A percentile compares a stretch with the other conserved stretches of the same genome.
These are phyloP conservation scores for Pisolithus tinctorius DNA, from an alignment of 768 basidiomycete species.

Conservation along the genomic window DNA sequence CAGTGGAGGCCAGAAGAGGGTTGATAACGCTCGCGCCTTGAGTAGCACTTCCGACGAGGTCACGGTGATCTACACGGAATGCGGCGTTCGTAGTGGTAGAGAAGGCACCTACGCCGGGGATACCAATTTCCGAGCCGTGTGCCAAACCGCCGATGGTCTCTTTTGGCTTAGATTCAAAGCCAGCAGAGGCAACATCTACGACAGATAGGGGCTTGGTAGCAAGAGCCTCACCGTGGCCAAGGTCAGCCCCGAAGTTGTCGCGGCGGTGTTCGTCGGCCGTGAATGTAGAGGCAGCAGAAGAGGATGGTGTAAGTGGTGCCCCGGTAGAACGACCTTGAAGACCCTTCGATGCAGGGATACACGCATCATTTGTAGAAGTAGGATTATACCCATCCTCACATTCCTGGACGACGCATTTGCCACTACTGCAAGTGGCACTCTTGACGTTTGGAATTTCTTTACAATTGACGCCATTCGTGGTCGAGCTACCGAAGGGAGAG, in stretches of 20 bases:
- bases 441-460: slow-evolving; percentile 23
- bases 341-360: slow-evolving; percentile 3
- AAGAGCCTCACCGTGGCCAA: background rate
- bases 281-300: background rate
- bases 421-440: slow-evolving; percentile 21
- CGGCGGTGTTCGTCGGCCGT: background rate
- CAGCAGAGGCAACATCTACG: background rate
- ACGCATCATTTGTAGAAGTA: slow-evolving; percentile 7
- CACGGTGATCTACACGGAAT: background rate
- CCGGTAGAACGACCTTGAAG: background rate
- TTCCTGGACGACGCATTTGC: slow-evolving; percentile 21
- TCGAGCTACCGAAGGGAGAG: slow-evolving; percentile 12
- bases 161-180: background rate
- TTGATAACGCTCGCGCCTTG: background rate
- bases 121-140: background rate
- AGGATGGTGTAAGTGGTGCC: background rate
- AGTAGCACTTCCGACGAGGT: background rate
- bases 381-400: slow-evolving; percentile 19
- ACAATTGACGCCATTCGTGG: slow-evolving; percentile 25
- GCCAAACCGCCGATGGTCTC: background rate
- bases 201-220: background rate
- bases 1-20: background rate
- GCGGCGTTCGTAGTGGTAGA: background rate
- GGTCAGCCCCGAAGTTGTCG: background rate
- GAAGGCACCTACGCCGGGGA: background rate